phyloP scores from a whole-genome alignment of 2,329 filamentous ascomycete genomes.

The Claviceps citrina region DNA sequence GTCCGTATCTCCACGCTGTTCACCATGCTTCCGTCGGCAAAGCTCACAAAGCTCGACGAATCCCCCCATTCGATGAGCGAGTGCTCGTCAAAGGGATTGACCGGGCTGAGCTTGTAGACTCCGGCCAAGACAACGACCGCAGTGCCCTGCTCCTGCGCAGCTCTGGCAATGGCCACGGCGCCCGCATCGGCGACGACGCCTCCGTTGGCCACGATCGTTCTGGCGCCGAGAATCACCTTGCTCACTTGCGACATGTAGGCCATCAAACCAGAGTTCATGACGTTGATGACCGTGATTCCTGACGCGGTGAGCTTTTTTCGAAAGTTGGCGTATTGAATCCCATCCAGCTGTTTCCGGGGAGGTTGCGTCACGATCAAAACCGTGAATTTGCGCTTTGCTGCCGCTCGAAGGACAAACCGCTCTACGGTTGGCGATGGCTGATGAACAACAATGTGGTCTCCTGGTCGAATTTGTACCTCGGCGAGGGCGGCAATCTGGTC shows the following conservation, averaged over 20 bases:
- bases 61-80: constrained; percentile 77
- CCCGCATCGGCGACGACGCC: constrained; percentile 72
- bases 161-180: constrained; percentile 68
- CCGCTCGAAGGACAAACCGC: constrained; percentile 75
- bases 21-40: constrained; percentile 65
- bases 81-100: constrained; percentile 72
- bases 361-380: constrained; percentile 65
- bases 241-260: constrained; percentile 91
- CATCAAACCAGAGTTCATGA: constrained; percentile 74
- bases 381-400: constrained; percentile 80
- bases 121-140: constrained; percentile 81
- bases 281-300: constrained; percentile 68
- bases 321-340: constrained; percentile 38
- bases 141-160: constrained; percentile 66
- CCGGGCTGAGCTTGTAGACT: constrained; percentile 85
- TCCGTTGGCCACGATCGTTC: constrained; percentile 77
- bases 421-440: constrained; percentile 77
- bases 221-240: constrained; percentile 83
- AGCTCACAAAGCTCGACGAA: constrained; percentile 59
- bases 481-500: constrained; percentile 82
- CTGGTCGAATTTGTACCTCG: constrained; percentile 82
- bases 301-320: constrained; percentile 62
- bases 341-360: constrained; percentile 21
- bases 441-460: constrained; percentile 83
- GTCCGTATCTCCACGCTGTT: constrained; percentile 64